Percentiles rank a stretch among this genome's conserved stretches.
phyloP scores from a whole-genome alignment of 2,329 filamentous ascomycete species.

The Alternaria panax region DNA sequence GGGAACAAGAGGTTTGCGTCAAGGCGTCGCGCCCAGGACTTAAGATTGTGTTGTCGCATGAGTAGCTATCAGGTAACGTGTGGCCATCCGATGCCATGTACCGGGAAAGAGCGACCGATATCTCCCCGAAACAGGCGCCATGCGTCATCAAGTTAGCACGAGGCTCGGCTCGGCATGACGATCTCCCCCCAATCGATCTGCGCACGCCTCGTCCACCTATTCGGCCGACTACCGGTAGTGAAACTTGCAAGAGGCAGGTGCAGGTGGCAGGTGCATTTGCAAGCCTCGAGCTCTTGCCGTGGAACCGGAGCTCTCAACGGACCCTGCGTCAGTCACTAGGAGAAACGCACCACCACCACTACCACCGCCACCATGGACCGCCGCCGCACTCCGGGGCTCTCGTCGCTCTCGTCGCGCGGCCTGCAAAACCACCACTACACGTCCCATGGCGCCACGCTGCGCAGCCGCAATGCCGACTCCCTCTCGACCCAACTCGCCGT shows the following conservation, averaged over 20 bases:
- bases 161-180: constrained; percentile 13
- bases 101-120: constrained; percentile 23
- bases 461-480: constrained; percentile 81
- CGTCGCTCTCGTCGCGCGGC: constrained; percentile 64
- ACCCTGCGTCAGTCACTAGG: constrained; percentile 2
- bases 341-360: neutral
- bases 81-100: constrained; percentile 18
- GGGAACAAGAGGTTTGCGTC: neutral
- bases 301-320: neutral
- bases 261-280: neutral
- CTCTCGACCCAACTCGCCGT: constrained; percentile 93
- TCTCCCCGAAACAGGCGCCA: constrained; percentile 21
- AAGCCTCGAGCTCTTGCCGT: neutral
- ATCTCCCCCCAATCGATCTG: constrained; percentile 18
- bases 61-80: constrained; percentile 21
- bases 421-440: constrained; percentile 90
- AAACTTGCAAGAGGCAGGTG: neutral
- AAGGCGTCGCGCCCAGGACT: neutral
- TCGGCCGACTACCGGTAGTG: neutral
- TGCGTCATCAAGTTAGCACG: constrained; percentile 23
- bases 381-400: constrained; percentile 86
- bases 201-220: constrained; percentile 8
- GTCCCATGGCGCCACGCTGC: constrained; percentile 85
- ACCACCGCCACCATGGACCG: constrained; percentile 48
- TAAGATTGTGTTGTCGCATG: constrained; percentile 1